These are phyloP conservation scores for Mucor racemosus DNA, from an alignment of 371 early-diverging fungal genomes.

Conservation along the genomic window DNA sequence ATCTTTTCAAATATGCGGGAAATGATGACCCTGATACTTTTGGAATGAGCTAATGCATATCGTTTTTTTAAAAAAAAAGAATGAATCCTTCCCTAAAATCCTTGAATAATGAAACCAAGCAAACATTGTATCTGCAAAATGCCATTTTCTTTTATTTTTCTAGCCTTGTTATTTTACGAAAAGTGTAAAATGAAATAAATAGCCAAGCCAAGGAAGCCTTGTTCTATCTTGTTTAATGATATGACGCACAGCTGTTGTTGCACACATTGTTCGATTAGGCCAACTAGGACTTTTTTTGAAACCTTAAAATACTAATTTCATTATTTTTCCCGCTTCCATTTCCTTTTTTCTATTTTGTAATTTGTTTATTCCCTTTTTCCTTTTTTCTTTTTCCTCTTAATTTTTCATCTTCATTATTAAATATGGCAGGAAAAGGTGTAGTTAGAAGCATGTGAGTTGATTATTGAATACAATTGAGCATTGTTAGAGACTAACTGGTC, in stretches of 20 bases:
- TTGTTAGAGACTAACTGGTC: not conserved
- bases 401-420: not conserved
- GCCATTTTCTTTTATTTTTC: not conserved
- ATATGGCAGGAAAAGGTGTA: constrained; percentile 34
- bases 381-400: not conserved
- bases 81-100: not conserved
- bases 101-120: not conserved
- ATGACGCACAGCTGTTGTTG: not conserved
- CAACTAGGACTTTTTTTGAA: constrained; percentile 2
- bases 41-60: not conserved
- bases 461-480: too few species aligned
- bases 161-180: not conserved
- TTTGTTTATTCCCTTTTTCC: not conserved
- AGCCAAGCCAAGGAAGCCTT: not conserved
- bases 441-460: constrained; percentile 37
- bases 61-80: too few species aligned
- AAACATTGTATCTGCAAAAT: not conserved
- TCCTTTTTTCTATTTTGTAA: not conserved
- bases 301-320: not conserved
- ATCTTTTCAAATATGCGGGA: not conserved
- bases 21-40: not conserved
- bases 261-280: not conserved
- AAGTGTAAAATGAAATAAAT: not conserved
- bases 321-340: not conserved
- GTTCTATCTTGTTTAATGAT: not conserved